Evolutionary conservation across 495 filamentous ascomycete species (phyloP).

Genomic region (Penicillium paxilli): DNA sequence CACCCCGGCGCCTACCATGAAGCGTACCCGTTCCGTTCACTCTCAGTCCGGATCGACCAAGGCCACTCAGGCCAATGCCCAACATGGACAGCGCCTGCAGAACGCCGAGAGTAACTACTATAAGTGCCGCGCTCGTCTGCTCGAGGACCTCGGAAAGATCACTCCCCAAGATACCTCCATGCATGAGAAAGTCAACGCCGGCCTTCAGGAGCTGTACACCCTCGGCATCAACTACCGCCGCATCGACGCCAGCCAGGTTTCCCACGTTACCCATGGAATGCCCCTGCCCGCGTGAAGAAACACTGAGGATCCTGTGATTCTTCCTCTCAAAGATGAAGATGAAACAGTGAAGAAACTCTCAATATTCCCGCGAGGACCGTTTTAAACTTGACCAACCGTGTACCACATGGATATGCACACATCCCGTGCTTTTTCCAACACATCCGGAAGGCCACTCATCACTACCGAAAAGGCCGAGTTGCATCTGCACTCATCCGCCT

Average conservation of each 20-base stretch:
- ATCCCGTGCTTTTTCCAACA: background rate
- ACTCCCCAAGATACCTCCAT: slow-evolving; percentile 42
- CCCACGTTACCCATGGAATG: slow-evolving; percentile 35
- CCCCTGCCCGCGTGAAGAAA: slow-evolving; percentile 36
- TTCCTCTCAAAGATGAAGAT: background rate
- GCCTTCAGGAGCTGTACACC: slow-evolving; percentile 49
- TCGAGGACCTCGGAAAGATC: slow-evolving; percentile 44
- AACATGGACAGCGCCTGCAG: slow-evolving; percentile 45
- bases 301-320: slow-evolving; percentile 1
- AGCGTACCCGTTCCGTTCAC: slow-evolving; percentile 46
- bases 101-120: slow-evolving; percentile 47
- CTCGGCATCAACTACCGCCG: slow-evolving; percentile 47
- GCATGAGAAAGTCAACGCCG: slow-evolving; percentile 51
- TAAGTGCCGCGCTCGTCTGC: slow-evolving; percentile 42
- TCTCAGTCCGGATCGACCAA: slow-evolving; percentile 39
- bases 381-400: slow-evolving; percentile 1
- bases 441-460: background rate
- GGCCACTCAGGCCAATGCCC: slow-evolving; percentile 33
- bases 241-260: slow-evolving; percentile 46
- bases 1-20: slow-evolving; percentile 43
- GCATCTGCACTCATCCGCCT: background rate
- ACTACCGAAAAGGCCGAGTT: background rate
- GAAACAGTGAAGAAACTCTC: slow-evolving; percentile 2
- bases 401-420: background rate
- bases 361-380: slow-evolving; percentile 3